These are phyloP conservation scores for Trichosporon sp. DNA, from an alignment of 1,284 basidiomycete species.

Conservation along the genomic window DNA sequence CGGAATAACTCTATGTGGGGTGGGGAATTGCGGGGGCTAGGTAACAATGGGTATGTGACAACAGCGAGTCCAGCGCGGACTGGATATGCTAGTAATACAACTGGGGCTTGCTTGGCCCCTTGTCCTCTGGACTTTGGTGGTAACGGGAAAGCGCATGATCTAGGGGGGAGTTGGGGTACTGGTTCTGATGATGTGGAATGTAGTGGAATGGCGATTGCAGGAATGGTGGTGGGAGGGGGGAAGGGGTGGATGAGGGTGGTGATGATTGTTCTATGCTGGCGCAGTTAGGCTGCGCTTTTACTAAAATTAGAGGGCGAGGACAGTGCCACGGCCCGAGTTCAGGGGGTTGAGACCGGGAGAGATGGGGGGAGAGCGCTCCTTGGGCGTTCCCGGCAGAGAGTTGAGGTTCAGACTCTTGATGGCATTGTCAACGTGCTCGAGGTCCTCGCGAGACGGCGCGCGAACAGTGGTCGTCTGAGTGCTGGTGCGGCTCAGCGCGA, in stretches of 20 bases:
- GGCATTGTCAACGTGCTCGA: slow-evolving; percentile 23
- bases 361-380: slow-evolving; percentile 5
- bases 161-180: neutral
- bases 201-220: neutral
- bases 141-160: neutral
- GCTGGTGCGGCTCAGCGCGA: slow-evolving; percentile 10
- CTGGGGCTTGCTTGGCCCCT: neutral
- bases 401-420: slow-evolving; percentile 13
- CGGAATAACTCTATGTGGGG: neutral
- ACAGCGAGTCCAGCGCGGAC: neutral
- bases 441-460: slow-evolving; percentile 17
- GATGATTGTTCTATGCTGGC: neutral
- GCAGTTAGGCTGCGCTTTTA: neutral
- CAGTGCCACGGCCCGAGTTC: slow-evolving; percentile 1
- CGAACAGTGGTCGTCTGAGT: slow-evolving; percentile 7
- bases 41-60: neutral
- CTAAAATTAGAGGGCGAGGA: slow-evolving; percentile 8
- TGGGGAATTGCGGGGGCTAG: neutral
- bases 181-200: neutral
- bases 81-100: neutral
- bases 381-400: slow-evolving; percentile 16
- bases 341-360: slow-evolving; percentile 8
- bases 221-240: neutral
- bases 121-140: neutral
- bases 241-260: neutral